Evolutionary conservation across 2,329 filamentous ascomycete species (phyloP), one percentile per base, ranked within the genome.

Genomic region (Epichloe gansuensis): DNA sequence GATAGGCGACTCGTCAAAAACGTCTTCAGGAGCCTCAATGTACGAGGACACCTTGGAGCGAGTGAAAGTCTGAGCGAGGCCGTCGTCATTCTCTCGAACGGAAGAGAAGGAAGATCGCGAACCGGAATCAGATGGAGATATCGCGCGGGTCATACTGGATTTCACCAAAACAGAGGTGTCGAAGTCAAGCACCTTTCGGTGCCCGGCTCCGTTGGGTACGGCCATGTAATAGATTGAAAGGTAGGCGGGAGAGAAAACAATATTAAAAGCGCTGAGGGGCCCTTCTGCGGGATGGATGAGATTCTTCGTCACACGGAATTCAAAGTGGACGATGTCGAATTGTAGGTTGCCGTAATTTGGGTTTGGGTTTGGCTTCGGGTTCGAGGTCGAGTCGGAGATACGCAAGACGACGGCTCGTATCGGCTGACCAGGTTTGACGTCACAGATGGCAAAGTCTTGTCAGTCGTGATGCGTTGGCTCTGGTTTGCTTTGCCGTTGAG

Each of bases 41-140:
- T 81, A 82, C 52, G 77, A 80, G 38, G 81, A 83, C 56, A 82
- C 68, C 65, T 82, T 83, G 62, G 78, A 77, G 51, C 75, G 75
- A 48, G 80, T 83, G 58, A 85, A 85, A 52, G 76, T 78, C 69
- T 85, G 81, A 52, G 77, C 75, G 34, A 82, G 67, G 55, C 76
- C 75, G 59, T 74, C 72, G 61, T 80, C 77, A 63, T 77, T 75
- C 69, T 82, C 79, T 55, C 79, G 73, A 54, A 82, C 78, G 46
- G 79, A 82, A 34, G 79, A 82, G 67, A 82, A 82, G 54, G 79
- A 82, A 34, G 76, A 76, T 55, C 78, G 75, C 4, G 67, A 68
- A 50, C 64, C 69, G 59, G 66, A 65, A 49, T 72, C 68, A 55
- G 63, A 65, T 28, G 69, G 68, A 46, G 69, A 70, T 52, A 62